Evolutionary conservation across 352 stramenopile species (phyloP).

Genomic region (Phytopythium vexans): DNA sequence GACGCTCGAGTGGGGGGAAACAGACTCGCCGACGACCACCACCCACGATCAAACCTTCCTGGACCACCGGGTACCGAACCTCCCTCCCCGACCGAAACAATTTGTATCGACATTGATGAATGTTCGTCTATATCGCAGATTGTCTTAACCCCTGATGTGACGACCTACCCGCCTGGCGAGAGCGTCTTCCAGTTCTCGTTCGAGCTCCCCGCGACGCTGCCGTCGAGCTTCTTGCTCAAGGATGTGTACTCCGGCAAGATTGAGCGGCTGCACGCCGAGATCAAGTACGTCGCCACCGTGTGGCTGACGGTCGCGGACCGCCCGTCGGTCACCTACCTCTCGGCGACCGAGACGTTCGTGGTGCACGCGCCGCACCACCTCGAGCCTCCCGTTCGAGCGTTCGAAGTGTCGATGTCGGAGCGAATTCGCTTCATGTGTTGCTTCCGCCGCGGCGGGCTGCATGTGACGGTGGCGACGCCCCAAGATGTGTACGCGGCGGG

Average conservation of each 20-base stretch:
- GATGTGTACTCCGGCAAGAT: conserved; percentile 24
- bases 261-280: conserved; percentile 21
- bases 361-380: conserved; percentile 12
- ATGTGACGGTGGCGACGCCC: conserved; percentile 12
- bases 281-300: conserved; percentile 27
- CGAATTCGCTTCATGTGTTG: conserved; percentile 27
- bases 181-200: conserved; percentile 18
- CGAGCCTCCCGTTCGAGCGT: conserved; percentile 14
- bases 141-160: conserved; percentile 13
- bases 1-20: conserved; percentile 27
- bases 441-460: conserved; percentile 22
- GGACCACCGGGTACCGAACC: conserved; percentile 5
- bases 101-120: not conserved
- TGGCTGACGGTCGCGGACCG: conserved; percentile 21
- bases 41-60: conserved; percentile 28
- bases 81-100: not conserved
- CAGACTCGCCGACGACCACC: conserved; percentile 18
- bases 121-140: conserved; percentile 6
- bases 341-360: conserved; percentile 24
- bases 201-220: conserved; percentile 13
- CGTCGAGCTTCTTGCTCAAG: conserved; percentile 23
- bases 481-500: conserved; percentile 19
- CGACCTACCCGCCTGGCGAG: conserved; percentile 14
- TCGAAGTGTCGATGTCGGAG: conserved; percentile 22
- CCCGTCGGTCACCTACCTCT: conserved; percentile 27